These are phyloP conservation scores for Auriculariales sp. DNA, from an alignment of 768 basidiomycete species.

Conservation along the genomic window DNA sequence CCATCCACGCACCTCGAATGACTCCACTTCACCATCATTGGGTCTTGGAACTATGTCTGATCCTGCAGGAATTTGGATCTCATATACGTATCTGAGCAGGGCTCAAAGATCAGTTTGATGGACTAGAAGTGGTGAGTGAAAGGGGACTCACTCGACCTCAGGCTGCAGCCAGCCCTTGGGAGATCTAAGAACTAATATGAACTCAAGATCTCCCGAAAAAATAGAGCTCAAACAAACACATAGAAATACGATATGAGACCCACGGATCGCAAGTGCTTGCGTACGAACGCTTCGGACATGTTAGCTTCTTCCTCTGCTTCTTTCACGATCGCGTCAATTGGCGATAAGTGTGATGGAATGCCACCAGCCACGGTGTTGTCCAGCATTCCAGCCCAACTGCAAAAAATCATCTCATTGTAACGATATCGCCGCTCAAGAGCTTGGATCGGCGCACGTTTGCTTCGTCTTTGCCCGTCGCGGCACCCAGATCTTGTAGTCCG, in stretches of 20 bases:
- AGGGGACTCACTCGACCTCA: slow-evolving; percentile 54
- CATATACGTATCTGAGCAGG: slow-evolving; percentile 60
- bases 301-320: slow-evolving; percentile 93
- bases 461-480: slow-evolving; percentile 78
- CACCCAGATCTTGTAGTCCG: slow-evolving; percentile 62
- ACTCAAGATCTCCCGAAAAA: not conserved
- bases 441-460: slow-evolving; percentile 38
- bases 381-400: slow-evolving; percentile 68
- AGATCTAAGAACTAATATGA: slow-evolving; percentile 24
- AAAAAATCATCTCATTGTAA: not conserved
- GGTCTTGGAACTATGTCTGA: slow-evolving; percentile 51
- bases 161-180: slow-evolving; percentile 69
- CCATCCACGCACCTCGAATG: slow-evolving; percentile 53
- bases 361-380: slow-evolving; percentile 93
- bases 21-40: slow-evolving; percentile 87
- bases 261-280: slow-evolving; percentile 37
- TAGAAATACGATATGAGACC: slow-evolving; percentile 77
- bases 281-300: slow-evolving; percentile 49
- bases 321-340: slow-evolving; percentile 68
- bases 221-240: slow-evolving; percentile 25
- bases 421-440: not conserved
- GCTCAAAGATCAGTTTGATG: not conserved
- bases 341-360: slow-evolving; percentile 62
- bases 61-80: slow-evolving; percentile 51
- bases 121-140: not conserved